A percentile compares a stretch with the other conserved stretches of the same genome.
phyloP scores from a whole-genome alignment of 805 yeast genomes.

The Candida schatavii region DNA sequence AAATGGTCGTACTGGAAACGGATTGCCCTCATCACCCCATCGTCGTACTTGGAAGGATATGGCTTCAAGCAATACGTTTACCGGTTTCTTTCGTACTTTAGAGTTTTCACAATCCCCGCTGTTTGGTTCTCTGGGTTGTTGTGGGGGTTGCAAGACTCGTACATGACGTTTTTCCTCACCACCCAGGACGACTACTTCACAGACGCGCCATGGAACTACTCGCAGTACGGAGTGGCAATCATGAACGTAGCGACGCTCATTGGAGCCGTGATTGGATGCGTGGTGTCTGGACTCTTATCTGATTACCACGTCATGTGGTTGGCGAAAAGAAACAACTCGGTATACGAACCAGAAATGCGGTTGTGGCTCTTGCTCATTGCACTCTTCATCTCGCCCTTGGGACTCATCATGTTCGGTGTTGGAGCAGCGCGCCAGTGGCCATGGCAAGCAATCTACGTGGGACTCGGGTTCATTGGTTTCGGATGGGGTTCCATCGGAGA shows the following conservation, averaged over 20 bases:
- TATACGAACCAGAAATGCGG: slow-evolving; percentile 65
- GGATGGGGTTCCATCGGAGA: slow-evolving; percentile 74
- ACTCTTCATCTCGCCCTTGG: slow-evolving; percentile 57
- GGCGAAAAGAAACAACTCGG: slow-evolving; percentile 59
- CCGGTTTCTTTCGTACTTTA: slow-evolving; percentile 48
- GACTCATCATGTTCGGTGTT: slow-evolving; percentile 62
- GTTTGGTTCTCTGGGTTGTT: slow-evolving; percentile 64
- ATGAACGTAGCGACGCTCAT: slow-evolving; percentile 40
- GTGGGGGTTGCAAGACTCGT: slow-evolving; percentile 81
- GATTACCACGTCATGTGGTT: slow-evolving; percentile 60
- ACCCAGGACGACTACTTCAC: slow-evolving; percentile 68
- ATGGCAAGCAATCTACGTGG: slow-evolving; percentile 56
- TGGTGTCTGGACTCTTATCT: slow-evolving; percentile 58
- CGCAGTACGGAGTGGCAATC: slow-evolving; percentile 58
- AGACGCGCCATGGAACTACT: slow-evolving; percentile 64
- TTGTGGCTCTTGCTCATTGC: slow-evolving; percentile 56
- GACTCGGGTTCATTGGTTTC: slow-evolving; percentile 63
- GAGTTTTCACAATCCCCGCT: slow-evolving; percentile 63
- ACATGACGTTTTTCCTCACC: slow-evolving; percentile 70
- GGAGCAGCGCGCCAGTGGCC: slow-evolving; percentile 57
- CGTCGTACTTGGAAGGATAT: slow-evolving; percentile 57
- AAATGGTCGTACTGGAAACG: slow-evolving; percentile 44
- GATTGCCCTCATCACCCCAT: slow-evolving; percentile 50
- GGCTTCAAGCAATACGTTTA: slow-evolving; percentile 65
- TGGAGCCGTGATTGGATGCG: slow-evolving; percentile 55